phyloP scores from a whole-genome alignment of 2,329 filamentous ascomycete species.

The Metarhizium robertsii region DNA sequence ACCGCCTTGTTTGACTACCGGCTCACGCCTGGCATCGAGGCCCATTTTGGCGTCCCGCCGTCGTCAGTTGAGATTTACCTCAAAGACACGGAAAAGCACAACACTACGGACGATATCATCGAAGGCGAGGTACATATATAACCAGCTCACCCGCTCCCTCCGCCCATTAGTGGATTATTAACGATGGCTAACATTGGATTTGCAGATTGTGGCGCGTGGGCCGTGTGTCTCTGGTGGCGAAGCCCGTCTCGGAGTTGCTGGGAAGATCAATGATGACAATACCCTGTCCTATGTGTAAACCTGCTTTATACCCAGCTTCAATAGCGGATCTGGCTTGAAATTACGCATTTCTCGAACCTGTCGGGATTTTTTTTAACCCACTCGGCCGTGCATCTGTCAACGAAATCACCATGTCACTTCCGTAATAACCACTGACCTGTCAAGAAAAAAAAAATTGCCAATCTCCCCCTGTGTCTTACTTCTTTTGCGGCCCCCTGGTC shows the following conservation, averaged over 20 bases:
- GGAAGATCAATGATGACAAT: constrained; percentile 60
- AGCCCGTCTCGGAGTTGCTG: constrained; percentile 53
- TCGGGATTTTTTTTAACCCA: neutral
- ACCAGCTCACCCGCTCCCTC: neutral
- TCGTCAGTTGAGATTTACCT: constrained; percentile 73
- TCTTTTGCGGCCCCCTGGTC: too few relatives aligned
- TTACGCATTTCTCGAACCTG: too few relatives aligned
- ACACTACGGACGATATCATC: constrained; percentile 53
- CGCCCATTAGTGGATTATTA: neutral
- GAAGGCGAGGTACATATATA: constrained; percentile 53
- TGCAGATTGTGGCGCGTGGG: constrained; percentile 60
- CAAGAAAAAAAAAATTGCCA: too few relatives aligned
- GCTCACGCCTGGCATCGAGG: constrained; percentile 28
- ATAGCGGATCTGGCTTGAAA: neutral
- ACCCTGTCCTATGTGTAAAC: constrained; percentile 51
- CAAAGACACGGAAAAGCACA: constrained; percentile 48
- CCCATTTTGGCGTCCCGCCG: constrained; percentile 75
- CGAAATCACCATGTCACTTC: too few relatives aligned
- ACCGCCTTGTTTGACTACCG: constrained; percentile 85
- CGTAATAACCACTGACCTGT: too few relatives aligned
- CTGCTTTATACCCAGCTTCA: neutral
- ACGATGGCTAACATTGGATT: neutral
- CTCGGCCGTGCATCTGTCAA: too few relatives aligned
- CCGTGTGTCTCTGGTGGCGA: constrained; percentile 64
- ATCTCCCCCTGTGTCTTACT: too few relatives aligned